A percentile compares a stretch with the other conserved stretches of the same genome.
Conservation (phyloP, 768 basidiomycete genomes). For the Mycena sanguinolenta region DNA sequence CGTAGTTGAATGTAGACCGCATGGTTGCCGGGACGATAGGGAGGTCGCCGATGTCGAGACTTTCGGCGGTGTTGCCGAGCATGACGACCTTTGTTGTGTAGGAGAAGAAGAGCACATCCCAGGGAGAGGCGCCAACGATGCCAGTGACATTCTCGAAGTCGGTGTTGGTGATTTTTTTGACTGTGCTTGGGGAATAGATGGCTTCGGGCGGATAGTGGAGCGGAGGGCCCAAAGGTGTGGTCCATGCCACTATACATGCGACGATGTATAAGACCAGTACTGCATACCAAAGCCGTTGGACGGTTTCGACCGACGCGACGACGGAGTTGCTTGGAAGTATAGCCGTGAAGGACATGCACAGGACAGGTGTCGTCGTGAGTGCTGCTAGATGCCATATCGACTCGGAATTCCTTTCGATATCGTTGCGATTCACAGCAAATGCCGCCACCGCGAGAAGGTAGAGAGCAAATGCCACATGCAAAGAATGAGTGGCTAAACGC, state of each 20-base stretch:
- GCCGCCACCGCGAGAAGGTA: constrained; percentile 70
- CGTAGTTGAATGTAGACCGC: constrained; percentile 75
- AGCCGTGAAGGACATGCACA: constrained; percentile 59
- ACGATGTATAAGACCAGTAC: constrained; percentile 64
- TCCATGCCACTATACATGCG: constrained; percentile 53
- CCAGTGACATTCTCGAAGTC: constrained; percentile 83
- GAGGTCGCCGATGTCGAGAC: constrained; percentile 89
- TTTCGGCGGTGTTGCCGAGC: constrained; percentile 81
- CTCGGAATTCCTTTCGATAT: constrained; percentile 56
- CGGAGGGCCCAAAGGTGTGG: constrained; percentile 82
- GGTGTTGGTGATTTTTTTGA: constrained; percentile 70
- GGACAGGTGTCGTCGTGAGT: constrained; percentile 64
- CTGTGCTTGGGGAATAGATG: constrained; percentile 82
- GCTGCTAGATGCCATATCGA: constrained; percentile 73
- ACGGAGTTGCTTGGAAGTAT: constrained; percentile 66
- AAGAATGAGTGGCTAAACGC: constrained; percentile 52
- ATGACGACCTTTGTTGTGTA: constrained; percentile 91
- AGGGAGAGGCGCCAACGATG: constrained; percentile 67
- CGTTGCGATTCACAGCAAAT: constrained; percentile 64
- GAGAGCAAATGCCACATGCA: constrained; percentile 68
- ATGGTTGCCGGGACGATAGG: constrained; percentile 83
- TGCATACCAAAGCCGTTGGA: constrained; percentile 63
- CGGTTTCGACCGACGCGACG: constrained; percentile 46
- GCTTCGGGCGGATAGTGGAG: constrained; percentile 80
- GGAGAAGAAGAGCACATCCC: constrained; percentile 81